Evolutionary conservation across 495 filamentous ascomycete genomes (phyloP), one percentile per base, ranked within the genome.

Genomic region (Penicillium robsamsonii): DNA sequence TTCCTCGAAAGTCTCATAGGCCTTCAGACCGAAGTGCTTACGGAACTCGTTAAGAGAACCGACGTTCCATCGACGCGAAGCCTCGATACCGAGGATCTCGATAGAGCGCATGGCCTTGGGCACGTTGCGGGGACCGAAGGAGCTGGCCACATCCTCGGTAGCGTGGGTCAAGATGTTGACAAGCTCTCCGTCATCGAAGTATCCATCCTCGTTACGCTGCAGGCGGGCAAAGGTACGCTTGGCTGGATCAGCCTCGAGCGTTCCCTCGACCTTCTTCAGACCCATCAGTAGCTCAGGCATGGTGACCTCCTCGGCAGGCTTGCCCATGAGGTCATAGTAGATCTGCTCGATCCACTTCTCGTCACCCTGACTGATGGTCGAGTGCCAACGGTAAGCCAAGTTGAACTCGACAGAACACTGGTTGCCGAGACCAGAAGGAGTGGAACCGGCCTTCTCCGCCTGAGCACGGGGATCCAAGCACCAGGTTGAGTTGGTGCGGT

Each of bases 401-500:
- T 88, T 88, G 70, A 89, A 90, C 66, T 90, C 87, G 13, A 84
- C 80, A 13, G 84, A 85, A 49, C 87, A 86, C 60, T 87, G 84
- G 70, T 88, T 89, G 49, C 87, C 87, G 3, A 81, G 73, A 46
- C 88, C 90, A 27, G 83, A 73, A 20, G 81, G 81, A 27, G 88
- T 87, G 27, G 81, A 76, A 46, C 81, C 80, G 53, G 78, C 75
- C 52, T 71, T 68, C 55, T 75, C 69, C 70, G 75, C 76, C 60
- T 75, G 71, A 15, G 73, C 74, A 45, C 76, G 69, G 41, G 76
- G 76, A 53, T 79, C 76, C 46, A 95, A 76, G 22, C 86, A 90
- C 89, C 90, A 95, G 4, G 84, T 88, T 12, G 86, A 87, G 62
- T 87, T 83, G 48, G 80, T 82, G 38, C 88, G 80, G 72, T 93